Evolutionary conservation across 1,139 yeast genomes (phyloP), one percentile per base, ranked within the genome.

Genomic region (Kazachstania sp.): DNA sequence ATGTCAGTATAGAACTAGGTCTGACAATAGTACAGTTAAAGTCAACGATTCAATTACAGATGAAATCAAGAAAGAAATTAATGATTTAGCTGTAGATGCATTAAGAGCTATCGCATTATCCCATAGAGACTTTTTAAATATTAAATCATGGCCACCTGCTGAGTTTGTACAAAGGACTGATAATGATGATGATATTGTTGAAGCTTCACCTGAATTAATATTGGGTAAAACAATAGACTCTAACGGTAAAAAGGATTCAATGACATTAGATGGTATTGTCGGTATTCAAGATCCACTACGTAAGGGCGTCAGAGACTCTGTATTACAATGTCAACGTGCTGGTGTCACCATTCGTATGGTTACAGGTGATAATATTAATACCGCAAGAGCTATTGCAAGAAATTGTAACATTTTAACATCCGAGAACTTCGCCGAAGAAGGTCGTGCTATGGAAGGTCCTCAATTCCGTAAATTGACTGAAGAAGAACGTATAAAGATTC

Each of bases 301-400:
- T 57, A 78, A 77, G 9, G 97, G 97, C 52, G 97, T 92, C n/a
- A 76, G 81, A 28, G 81, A 83, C 47, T 95, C 98, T 1, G 96
- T 92, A 19, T 72, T 74, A 34, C 83, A 83, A 61, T 92, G 98
- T 69, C 82, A 80, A 57, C 72, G 72, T 38, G 97, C 98, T 0
- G 97, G 98, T 48, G 97, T 92, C 16, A 78, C 83, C 29, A 97
- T 92, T 28, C 77, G 97, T 58, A 92, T 92, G 98, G 97, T 92
- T 45, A 92, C 98, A 23, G 98, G 98, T 66, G 98, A 92, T 66
- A 90, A 90, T 62, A 65, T 90, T 51, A 71, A 79, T 44, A 92
- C 98, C 6, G 98, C 98, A 7, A 79, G 78, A 56, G 95, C 97
- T 0, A 92, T 92, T 55, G 87, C 97, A 4, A 73, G 74, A 54